phyloP scores from a whole-genome alignment of 2,329 filamentous ascomycete genomes.

The Aspergillus alliaceus region DNA sequence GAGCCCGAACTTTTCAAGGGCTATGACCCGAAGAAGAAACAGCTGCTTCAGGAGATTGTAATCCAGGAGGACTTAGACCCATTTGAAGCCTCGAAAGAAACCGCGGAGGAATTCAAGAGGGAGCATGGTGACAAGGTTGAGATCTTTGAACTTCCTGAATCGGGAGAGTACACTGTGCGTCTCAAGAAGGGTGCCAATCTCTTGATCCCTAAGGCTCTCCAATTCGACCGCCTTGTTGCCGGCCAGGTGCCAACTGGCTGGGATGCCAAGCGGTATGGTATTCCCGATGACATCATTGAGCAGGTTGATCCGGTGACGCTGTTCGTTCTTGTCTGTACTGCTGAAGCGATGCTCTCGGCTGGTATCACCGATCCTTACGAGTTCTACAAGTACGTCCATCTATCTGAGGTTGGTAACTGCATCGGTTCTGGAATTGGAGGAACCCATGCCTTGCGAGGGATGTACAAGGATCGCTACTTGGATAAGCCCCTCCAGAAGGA shows the following conservation, averaged over 20 bases:
- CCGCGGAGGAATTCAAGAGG: conserved; percentile 93
- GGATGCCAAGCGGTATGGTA: conserved; percentile 94
- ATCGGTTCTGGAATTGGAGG: conserved; percentile 98
- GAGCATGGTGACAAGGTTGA: conserved; percentile 98
- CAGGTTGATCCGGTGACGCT: conserved; percentile 97
- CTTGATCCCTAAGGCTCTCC: conserved; percentile 93
- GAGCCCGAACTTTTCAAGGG: conserved; percentile 96
- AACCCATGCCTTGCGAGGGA: conserved; percentile 84
- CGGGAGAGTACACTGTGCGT: conserved; percentile 90
- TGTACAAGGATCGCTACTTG: conserved; percentile 97
- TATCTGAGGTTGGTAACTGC: conserved; percentile 97
- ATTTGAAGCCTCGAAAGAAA: conserved; percentile 96
- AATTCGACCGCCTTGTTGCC: conserved; percentile 95
- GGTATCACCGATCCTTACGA: conserved; percentile 99
- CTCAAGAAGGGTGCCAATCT: conserved; percentile 94
- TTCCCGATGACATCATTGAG: conserved; percentile 95
- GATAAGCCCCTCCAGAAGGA: conserved; percentile 98
- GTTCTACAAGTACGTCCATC: conserved; percentile 99
- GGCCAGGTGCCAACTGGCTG: conserved; percentile 96
- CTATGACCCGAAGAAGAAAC: conserved; percentile 98
- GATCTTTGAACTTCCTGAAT: conserved; percentile 90
- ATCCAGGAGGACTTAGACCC: conserved; percentile 96
- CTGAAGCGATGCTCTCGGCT: conserved; percentile 83
- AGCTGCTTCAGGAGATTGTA: conserved; percentile 94
- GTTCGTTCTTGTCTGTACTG: conserved; percentile 90